phyloP scores from a whole-genome alignment of 805 yeast genomes.

The Wickerhamiella australiensis region DNA sequence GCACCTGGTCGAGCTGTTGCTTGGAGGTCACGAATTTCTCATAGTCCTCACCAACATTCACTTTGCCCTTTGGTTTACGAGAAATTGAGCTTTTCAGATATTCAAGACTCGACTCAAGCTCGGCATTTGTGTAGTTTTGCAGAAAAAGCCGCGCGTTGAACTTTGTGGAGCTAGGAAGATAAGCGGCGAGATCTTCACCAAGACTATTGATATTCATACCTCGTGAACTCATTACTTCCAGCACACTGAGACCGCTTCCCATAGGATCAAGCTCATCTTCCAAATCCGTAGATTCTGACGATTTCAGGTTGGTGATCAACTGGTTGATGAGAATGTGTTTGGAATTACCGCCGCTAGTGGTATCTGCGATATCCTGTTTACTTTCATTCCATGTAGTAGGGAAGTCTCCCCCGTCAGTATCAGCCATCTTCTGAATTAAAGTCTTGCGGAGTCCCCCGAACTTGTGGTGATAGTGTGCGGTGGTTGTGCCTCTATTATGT shows the following conservation, averaged over 20 bases:
- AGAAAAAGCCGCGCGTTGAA: constrained; percentile 49
- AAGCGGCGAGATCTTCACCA: constrained; percentile 35
- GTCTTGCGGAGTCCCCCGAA: neutral
- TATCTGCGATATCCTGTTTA: neutral
- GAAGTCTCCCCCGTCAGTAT: constrained; percentile 18
- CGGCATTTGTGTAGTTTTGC: constrained; percentile 41
- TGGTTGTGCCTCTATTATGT: too few species aligned
- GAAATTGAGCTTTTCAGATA: constrained; percentile 39
- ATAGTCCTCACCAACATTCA: constrained; percentile 47
- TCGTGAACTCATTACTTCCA: constrained; percentile 33
- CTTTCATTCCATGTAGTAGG: constrained; percentile 19
- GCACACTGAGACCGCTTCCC: constrained; percentile 39
- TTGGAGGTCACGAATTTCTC: constrained; percentile 54
- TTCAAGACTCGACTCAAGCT: constrained; percentile 38
- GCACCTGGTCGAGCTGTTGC: constrained; percentile 48
- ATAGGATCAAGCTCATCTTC: constrained; percentile 42
- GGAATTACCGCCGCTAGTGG: constrained; percentile 13
- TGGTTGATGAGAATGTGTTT: constrained; percentile 23
- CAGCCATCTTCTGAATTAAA: constrained; percentile 1
- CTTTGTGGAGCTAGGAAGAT: constrained; percentile 39
- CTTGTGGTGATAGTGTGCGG: neutral
- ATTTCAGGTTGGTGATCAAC: constrained; percentile 19
- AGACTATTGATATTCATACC: constrained; percentile 28
- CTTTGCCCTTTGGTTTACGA: constrained; percentile 37
- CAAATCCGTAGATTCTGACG: constrained; percentile 7